These are phyloP conservation scores for Russula olivacea DNA, from an alignment of 768 basidiomycete species.

Conservation along the genomic window DNA sequence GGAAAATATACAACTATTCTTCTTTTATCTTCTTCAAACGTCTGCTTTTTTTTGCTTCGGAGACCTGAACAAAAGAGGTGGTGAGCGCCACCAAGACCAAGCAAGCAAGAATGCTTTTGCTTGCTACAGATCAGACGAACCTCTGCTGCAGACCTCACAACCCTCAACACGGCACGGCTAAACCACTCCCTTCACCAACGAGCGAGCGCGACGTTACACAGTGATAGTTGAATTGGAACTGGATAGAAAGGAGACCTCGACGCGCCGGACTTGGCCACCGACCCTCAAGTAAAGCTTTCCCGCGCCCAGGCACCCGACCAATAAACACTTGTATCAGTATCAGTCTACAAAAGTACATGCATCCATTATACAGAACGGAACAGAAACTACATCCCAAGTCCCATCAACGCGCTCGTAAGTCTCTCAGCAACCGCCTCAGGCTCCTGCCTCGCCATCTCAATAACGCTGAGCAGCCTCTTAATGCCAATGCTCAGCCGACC, in stretches of 20 bases:
- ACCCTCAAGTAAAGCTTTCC: slow-evolving; percentile 18
- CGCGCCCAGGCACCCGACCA: neutral
- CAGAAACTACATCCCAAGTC: slow-evolving; percentile 36
- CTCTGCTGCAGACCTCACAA: slow-evolving; percentile 19
- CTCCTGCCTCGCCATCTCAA: slow-evolving; percentile 98
- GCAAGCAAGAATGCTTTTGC: neutral
- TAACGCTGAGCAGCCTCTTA: slow-evolving; percentile 84
- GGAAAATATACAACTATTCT: slow-evolving; percentile 17
- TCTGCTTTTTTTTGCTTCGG: slow-evolving; percentile 1
- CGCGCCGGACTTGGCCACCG: neutral
- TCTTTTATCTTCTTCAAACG: neutral
- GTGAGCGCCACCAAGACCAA: slow-evolving; percentile 1
- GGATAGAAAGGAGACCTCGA: neutral
- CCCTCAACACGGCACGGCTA: slow-evolving; percentile 20
- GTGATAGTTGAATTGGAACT: slow-evolving; percentile 21
- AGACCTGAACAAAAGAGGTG: neutral
- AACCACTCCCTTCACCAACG: slow-evolving; percentile 22
- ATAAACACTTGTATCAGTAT: neutral
- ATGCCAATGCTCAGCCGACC: slow-evolving; percentile 70
- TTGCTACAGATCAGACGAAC: neutral
- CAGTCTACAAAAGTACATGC: neutral
- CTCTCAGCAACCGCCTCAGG: slow-evolving; percentile 75
- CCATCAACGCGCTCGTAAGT: slow-evolving; percentile 58
- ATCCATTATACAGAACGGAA: neutral
- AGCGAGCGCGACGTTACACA: slow-evolving; percentile 21